A percentile compares a stretch with the other conserved stretches of the same genome.
Evolutionary conservation across 2,329 filamentous ascomycete genomes (phyloP).

Genomic region (Stachybotrys echinatus): DNA sequence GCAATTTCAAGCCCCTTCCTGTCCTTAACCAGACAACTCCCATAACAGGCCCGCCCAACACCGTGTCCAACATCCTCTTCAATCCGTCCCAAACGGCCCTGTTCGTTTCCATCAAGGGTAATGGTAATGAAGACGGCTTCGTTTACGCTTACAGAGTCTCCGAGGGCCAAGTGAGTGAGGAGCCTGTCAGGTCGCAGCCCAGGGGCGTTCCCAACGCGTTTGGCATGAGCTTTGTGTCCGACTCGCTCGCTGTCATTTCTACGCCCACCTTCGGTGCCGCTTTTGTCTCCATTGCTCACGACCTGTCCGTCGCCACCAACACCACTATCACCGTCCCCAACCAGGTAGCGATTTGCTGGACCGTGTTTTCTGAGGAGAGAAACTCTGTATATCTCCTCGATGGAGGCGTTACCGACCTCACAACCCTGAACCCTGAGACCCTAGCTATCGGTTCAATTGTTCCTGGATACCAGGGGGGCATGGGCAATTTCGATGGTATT

Average conservation of each 20-base stretch:
- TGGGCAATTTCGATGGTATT: neutral
- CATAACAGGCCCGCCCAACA: neutral
- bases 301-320: neutral
- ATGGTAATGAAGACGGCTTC: neutral
- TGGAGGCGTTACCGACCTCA: neutral
- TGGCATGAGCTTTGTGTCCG: neutral
- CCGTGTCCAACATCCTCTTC: constrained; percentile 3
- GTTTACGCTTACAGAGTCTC: constrained; percentile 1
- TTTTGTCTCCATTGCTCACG: neutral
- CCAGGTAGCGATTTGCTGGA: neutral
- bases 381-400: neutral
- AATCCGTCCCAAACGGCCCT: constrained; percentile 3
- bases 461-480: neutral
- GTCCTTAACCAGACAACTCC: constrained; percentile 2
- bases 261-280: constrained; percentile 4
- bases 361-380: neutral
- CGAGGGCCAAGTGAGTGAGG: neutral
- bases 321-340: neutral
- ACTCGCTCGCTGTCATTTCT: neutral
- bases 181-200: neutral
- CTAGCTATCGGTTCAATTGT: neutral
- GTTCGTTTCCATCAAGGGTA: constrained; percentile 4
- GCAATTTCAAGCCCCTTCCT: constrained; percentile 2
- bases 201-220: neutral
- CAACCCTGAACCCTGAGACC: neutral